Conservation (phyloP, 169 alveolate genomes). For the Plasmodium billcollinsi region DNA sequence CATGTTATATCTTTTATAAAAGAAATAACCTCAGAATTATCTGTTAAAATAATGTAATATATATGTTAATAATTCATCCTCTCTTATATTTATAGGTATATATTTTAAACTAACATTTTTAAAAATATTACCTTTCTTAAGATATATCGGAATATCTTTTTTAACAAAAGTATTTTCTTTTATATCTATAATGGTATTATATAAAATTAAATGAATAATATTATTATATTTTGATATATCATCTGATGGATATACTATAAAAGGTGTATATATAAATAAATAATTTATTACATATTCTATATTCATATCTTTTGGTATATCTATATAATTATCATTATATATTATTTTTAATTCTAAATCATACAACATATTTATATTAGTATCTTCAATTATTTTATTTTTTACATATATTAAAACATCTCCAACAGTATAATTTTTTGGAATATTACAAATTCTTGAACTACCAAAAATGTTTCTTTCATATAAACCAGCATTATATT, state of each 20-base stretch:
- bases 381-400: constrained; percentile 41
- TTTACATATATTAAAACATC: constrained; percentile 46
- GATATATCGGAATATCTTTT: constrained; percentile 29
- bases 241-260: constrained; percentile 24
- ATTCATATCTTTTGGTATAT: constrained; percentile 41
- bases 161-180: constrained; percentile 50
- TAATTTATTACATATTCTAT: constrained; percentile 50
- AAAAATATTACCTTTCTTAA: constrained; percentile 38
- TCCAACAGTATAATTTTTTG: constrained; percentile 49
- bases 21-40: constrained; percentile 30
- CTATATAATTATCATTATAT: constrained; percentile 30
- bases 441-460: constrained; percentile 69
- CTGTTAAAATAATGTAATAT: constrained; percentile 48
- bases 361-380: constrained; percentile 21
- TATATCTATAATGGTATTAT: constrained; percentile 58
- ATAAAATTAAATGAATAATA: constrained; percentile 28
- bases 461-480: constrained; percentile 59
- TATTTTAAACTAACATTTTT: constrained; percentile 41
- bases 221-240: constrained; percentile 5
- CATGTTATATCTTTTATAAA: constrained; percentile 66
- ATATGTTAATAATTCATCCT: constrained; percentile 47
- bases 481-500: constrained; percentile 56
- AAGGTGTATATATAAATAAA: constrained; percentile 51
- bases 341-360: constrained; percentile 28
- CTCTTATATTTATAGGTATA: constrained; percentile 46